Conservation (phyloP, 1,284 basidiomycete genomes). For the Marasmius sp. region DNA sequence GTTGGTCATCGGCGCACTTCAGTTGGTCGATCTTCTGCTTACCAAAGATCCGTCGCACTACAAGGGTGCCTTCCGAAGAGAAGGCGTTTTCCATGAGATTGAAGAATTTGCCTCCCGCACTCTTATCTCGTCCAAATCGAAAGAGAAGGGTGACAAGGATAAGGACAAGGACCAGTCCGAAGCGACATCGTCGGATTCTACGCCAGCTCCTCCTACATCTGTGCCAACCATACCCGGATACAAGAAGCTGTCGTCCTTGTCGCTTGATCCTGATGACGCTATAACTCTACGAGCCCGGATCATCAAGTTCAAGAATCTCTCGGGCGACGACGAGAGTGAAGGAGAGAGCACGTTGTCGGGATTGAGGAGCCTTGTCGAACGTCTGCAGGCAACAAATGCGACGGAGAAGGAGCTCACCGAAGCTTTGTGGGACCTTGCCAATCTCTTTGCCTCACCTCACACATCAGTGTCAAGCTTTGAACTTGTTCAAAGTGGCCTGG, state of each 20-base stretch:
- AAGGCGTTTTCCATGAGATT: constrained; percentile 93
- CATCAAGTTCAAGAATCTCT: constrained; percentile 77
- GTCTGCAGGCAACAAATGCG: constrained; percentile 52
- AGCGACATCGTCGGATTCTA: constrained; percentile 32
- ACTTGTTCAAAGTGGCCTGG: constrained; percentile 88
- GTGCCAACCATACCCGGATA: constrained; percentile 55
- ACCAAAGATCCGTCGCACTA: constrained; percentile 82
- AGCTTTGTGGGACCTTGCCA: constrained; percentile 71
- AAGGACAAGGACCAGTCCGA: constrained; percentile 43
- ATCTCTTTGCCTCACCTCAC: constrained; percentile 76
- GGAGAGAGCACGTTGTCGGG: constrained; percentile 66
- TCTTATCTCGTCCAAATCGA: constrained; percentile 56
- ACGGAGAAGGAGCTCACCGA: constrained; percentile 68
- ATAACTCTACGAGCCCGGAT: constrained; percentile 88
- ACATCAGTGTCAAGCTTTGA: constrained; percentile 94
- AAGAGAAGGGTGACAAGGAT: constrained; percentile 52
- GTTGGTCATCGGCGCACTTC: constrained; percentile 83
- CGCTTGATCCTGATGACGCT: constrained; percentile 82
- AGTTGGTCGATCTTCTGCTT: constrained; percentile 87
- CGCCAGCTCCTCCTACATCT: constrained; percentile 31
- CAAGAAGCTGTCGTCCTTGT: constrained; percentile 64
- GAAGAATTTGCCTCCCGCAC: constrained; percentile 68
- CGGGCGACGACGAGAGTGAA: constrained; percentile 56
- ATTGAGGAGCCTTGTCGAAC: constrained; percentile 65
- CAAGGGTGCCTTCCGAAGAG: constrained; percentile 83